These are phyloP conservation scores for Amborella trichopoda DNA, from an alignment of 164 flowering plant genomes.

Conservation along the genomic window DNA sequence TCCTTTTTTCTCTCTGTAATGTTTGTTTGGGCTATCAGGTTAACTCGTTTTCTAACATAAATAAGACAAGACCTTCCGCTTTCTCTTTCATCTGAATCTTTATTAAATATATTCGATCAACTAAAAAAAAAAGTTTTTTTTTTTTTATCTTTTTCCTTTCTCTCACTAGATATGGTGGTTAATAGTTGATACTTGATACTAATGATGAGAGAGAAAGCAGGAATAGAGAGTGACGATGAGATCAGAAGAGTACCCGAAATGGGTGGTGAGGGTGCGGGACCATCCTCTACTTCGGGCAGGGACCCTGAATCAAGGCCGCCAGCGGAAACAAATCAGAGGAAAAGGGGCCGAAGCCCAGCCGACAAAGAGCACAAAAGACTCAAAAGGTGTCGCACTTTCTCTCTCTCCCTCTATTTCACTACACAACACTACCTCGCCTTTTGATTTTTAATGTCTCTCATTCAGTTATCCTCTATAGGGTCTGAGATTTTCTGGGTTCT, in stretches of 20 bases:
- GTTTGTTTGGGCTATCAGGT: no score
- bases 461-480: not conserved
- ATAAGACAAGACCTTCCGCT: no score
- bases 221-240: conserved; percentile 95
- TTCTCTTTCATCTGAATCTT: no score
- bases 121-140: no score
- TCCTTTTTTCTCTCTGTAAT: no score
- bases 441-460: no score
- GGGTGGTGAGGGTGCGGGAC: conserved; percentile 43
- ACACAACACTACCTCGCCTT: no score
- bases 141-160: not conserved
- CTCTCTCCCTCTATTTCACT: no score
- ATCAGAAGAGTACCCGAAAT: conserved; percentile 91
- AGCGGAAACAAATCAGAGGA: conserved; percentile 33
- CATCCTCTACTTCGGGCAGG: conserved; percentile 44
- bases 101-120: no score
- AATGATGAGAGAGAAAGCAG: conserved; percentile 16
- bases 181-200: not conserved
- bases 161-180: not conserved
- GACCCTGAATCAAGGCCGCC: conserved; percentile 27
- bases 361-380: conserved; percentile 89
- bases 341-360: conserved; percentile 85
- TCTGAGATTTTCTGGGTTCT: not conserved
- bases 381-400: conserved; percentile 80
- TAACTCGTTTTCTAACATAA: no score